A percentile compares a stretch with the other conserved stretches of the same genome.
These are phyloP conservation scores for Kwoniella sp. DNA, from an alignment of 768 basidiomycete species.

Conservation along the genomic window DNA sequence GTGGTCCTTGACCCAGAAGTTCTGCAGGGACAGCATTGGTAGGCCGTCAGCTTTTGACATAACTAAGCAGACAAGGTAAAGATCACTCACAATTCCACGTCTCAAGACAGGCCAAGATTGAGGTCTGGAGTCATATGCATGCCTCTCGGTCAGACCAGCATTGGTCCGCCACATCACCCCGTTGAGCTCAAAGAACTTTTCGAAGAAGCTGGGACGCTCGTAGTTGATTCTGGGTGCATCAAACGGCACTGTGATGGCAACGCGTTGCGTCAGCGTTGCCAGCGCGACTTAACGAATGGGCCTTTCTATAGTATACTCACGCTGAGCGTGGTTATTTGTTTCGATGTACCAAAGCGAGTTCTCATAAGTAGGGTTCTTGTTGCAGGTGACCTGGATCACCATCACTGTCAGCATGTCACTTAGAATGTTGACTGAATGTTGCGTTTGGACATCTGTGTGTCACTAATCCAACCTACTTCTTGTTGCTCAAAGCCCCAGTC, in stretches of 20 bases:
- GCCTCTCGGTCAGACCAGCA: slow-evolving; percentile 90
- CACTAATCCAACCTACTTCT: slow-evolving; percentile 62
- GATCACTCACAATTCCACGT: slow-evolving; percentile 83
- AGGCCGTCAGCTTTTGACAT: not conserved
- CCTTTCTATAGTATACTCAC: slow-evolving; percentile 60
- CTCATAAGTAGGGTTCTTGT: slow-evolving; percentile 86
- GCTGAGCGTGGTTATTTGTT: slow-evolving; percentile 72
- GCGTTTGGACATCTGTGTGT: not conserved
- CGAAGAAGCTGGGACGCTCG: slow-evolving; percentile 79
- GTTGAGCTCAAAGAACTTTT: slow-evolving; percentile 89
- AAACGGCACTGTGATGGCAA: slow-evolving; percentile 63
- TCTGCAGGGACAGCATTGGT: slow-evolving; percentile 60
- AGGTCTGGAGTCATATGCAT: slow-evolving; percentile 94
- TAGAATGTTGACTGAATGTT: not conserved
- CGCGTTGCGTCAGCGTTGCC: slow-evolving; percentile 7
- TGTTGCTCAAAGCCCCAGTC: slow-evolving; percentile 99
- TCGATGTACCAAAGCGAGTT: slow-evolving; percentile 96
- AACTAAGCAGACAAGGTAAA: too few species aligned
- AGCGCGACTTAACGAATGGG: not conserved
- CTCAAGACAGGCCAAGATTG: slow-evolving; percentile 83
- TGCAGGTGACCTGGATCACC: slow-evolving; percentile 71
- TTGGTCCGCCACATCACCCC: slow-evolving; percentile 97
- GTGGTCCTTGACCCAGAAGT: slow-evolving; percentile 98
- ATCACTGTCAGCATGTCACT: slow-evolving; percentile 1
- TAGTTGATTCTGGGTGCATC: slow-evolving; percentile 87